Evolutionary conservation across 495 filamentous ascomycete genomes (phyloP).

Genomic region (Cercophora scortea): DNA sequence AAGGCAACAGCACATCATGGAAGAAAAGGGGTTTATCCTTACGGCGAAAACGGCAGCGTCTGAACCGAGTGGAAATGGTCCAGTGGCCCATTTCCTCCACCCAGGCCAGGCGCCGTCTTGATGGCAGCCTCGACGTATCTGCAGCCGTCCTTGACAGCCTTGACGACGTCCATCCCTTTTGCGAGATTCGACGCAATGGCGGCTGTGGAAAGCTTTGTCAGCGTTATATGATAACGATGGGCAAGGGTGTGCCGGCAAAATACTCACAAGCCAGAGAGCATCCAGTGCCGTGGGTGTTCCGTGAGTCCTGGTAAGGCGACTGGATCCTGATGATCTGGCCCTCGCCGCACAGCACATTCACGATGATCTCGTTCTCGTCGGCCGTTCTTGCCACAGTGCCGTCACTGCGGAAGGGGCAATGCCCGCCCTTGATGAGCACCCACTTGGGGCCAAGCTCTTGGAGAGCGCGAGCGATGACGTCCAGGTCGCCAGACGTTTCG

Average conservation of each 20-base stretch:
- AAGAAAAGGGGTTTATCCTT: conserved; percentile 21
- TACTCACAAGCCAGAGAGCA: conserved; percentile 81
- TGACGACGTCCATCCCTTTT: conserved; percentile 44
- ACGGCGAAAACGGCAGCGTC: conserved; percentile 76
- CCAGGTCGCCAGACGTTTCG: conserved; percentile 50
- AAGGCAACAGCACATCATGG: not conserved
- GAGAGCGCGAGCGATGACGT: conserved; percentile 58
- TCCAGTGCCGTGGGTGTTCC: conserved; percentile 90
- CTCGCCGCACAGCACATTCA: conserved; percentile 64
- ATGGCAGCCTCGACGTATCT: conserved; percentile 82
- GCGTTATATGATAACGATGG: not conserved
- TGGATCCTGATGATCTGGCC: conserved; percentile 45
- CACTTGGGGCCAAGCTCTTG: conserved; percentile 63
- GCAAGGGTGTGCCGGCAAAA: not conserved
- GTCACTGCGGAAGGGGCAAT: conserved; percentile 68
- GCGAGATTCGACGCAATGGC: conserved; percentile 86
- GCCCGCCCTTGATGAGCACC: conserved; percentile 87
- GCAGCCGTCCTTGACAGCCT: conserved; percentile 64
- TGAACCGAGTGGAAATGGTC: conserved; percentile 90
- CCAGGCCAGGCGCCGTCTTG: conserved; percentile 62
- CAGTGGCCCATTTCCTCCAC: conserved; percentile 78
- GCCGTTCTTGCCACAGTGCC: conserved; percentile 43
- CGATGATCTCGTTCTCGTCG: conserved; percentile 53
- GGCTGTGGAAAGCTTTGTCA: conserved; percentile 33
- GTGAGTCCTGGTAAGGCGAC: conserved; percentile 58